Evolutionary conservation across 441 rosid species (phyloP), one percentile per base, ranked within the genome.

Genomic region (Mallotus japonicus): DNA sequence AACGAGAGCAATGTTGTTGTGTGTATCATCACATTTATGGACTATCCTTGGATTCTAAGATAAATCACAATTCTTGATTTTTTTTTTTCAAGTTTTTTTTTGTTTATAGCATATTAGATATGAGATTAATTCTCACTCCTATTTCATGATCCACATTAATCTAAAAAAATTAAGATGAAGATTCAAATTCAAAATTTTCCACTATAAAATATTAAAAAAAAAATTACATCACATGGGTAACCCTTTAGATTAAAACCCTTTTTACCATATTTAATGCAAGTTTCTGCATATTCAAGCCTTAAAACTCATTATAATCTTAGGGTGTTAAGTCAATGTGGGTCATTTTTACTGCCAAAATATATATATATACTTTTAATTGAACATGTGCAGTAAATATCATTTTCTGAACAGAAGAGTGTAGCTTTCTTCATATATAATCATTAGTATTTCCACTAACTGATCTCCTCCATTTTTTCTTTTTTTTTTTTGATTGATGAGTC

Each of bases 341-440:
- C 74, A 32, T 32, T 57, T 17, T 65, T 65, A 28, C 47, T 51
- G 19, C 62, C n/a, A 46, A 34, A n/a, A n/a, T n/a, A n/a, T n/a
- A n/a, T n/a, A n/a, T n/a, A n/a, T n/a, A 66, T 1, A 28, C 32
- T 28, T 28, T 28, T 28, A 28, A 28, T 28, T 28, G 40, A 37
- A 37, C 40, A 37, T 37, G 40, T 37, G 40, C 44, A 61, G 20
- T 56, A 13, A 69, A 47, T 46, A 62, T 32, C 44, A 62, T 55
- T 54, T 59, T 67, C 5, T 24, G 22, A 44, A 16, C 12, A 10
- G 59, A 11, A 17, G 12, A 11, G 12, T 72, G 49, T 37, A 37
- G 62, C 66, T 63, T 72, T 72, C 74, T 72, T 58, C 28, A 44
- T 50, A 2, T 15, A 51, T 59, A 54, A 69, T 76, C 32, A 73